A percentile compares a stretch with the other conserved stretches of the same genome.
Conservation (phyloP, 306 rosid genomes). For the Quercus rubra region DNA sequence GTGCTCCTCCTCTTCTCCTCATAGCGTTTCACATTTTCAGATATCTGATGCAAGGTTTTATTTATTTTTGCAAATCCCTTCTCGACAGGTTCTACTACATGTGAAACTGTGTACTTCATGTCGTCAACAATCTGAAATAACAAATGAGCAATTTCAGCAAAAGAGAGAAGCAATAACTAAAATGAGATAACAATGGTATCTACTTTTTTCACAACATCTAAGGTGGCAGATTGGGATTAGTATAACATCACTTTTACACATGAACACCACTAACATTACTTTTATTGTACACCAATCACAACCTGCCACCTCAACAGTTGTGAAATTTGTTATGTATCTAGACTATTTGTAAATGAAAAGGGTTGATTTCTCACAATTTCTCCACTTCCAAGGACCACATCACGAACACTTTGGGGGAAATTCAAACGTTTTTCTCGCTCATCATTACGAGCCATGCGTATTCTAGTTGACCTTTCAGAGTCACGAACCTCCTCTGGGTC, state of each 20-base stretch:
- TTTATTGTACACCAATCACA: no score
- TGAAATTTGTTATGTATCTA: no score
- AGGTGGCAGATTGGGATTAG: no score
- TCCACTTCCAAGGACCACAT: constrained; percentile 90
- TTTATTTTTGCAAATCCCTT: constrained; percentile 84
- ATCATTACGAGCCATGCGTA: constrained; percentile 52
- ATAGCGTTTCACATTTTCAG: constrained; percentile 89
- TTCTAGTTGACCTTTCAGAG: constrained; percentile 65
- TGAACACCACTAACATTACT: no score
- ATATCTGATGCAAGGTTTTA: constrained; percentile 76
- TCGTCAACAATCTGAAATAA: constrained; percentile 85
- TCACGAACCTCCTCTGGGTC: constrained; percentile 95
- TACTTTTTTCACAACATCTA: no score
- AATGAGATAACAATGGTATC: background rate
- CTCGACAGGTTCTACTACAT: constrained; percentile 94
- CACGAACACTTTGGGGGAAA: constrained; percentile 87
- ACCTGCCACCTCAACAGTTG: no score
- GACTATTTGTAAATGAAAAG: background rate
- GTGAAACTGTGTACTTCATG: constrained; percentile 94
- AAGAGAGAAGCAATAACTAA: background rate
- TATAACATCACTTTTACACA: no score
- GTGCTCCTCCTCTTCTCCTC: constrained; percentile 66
- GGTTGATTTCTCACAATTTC: constrained; percentile 73
- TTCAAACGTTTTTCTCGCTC: constrained; percentile 66
- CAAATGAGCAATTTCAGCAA: constrained; percentile 12